Evolutionary conservation across 129 eudicot species (phyloP).

Genomic region (Flaveria linearis): DNA sequence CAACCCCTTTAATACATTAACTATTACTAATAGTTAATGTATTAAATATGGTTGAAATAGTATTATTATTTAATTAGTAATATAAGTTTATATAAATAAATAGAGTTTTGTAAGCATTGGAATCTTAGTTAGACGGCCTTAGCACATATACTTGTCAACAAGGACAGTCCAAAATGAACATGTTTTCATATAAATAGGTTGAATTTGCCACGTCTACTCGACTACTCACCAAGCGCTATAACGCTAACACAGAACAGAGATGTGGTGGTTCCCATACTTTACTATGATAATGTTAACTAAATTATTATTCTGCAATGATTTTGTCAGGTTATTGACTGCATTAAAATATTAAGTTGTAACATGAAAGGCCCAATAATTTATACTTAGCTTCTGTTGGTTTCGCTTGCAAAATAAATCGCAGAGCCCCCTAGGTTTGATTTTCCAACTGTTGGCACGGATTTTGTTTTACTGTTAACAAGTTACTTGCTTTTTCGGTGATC

Average conservation of each 20-base stretch:
- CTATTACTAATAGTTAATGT: not conserved
- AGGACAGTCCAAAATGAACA: not conserved
- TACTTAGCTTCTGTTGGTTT: not conserved
- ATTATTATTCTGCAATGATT: not conserved
- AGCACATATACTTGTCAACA: not conserved
- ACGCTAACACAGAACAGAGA: not conserved
- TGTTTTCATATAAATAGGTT: not conserved
- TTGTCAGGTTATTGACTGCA: conserved; percentile 11
- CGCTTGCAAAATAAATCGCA: not conserved
- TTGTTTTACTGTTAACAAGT: conserved; percentile 2
- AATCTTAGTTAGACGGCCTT: not conserved
- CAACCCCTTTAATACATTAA: not conserved
- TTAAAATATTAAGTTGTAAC: not conserved
- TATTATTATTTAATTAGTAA: not conserved
- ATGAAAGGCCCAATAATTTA: not conserved
- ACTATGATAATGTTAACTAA: not conserved
- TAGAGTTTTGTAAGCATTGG: not conserved
- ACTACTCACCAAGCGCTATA: not conserved
- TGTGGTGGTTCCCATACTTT: not conserved
- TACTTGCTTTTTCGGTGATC: not conserved
- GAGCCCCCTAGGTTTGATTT: not conserved
- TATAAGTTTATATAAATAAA: not conserved
- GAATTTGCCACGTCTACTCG: not conserved
- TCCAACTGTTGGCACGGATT: not conserved
- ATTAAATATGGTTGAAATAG: not conserved